Percentiles rank a stretch among this genome's conserved stretches.
These are phyloP conservation scores for Tephrocybe sp. DNA, from an alignment of 768 basidiomycete genomes.

Conservation along the genomic window DNA sequence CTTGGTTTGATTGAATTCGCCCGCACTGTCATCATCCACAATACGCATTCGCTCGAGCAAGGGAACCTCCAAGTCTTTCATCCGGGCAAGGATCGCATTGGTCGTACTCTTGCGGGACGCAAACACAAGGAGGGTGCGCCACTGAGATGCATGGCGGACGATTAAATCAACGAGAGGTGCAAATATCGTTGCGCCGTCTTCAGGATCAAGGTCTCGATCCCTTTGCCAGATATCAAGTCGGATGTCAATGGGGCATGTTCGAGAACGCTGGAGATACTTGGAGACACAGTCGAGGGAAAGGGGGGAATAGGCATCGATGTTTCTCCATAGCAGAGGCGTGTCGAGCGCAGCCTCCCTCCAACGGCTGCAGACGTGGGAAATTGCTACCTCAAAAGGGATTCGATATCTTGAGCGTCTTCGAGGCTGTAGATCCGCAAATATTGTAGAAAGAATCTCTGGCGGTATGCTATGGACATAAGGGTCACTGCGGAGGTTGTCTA, in stretches of 20 bases:
- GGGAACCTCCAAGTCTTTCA: slow-evolving; percentile 21
- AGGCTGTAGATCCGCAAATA: slow-evolving; percentile 25
- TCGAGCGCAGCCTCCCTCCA: slow-evolving; percentile 39
- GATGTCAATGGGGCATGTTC: slow-evolving; percentile 26
- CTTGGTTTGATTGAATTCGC: neutral
- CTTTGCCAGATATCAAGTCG: slow-evolving; percentile 29
- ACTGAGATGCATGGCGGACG: slow-evolving; percentile 21
- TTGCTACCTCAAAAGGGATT: slow-evolving; percentile 34
- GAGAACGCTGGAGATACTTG: slow-evolving; percentile 31
- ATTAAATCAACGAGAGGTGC: slow-evolving; percentile 19
- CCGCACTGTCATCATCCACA: slow-evolving; percentile 7
- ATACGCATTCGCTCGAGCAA: slow-evolving; percentile 27
- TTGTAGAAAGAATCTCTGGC: slow-evolving; percentile 29
- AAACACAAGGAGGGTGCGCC: slow-evolving; percentile 26
- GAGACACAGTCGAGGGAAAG: slow-evolving; percentile 22
- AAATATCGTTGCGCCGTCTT: slow-evolving; percentile 6
- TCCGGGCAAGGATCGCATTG: slow-evolving; percentile 19
- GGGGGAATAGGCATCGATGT: slow-evolving; percentile 30
- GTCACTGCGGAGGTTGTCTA: neutral
- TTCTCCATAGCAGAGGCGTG: slow-evolving; percentile 40
- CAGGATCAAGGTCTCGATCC: slow-evolving; percentile 17
- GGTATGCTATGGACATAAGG: slow-evolving; percentile 22
- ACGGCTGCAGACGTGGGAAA: slow-evolving; percentile 41
- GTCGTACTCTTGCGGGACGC: slow-evolving; percentile 24
- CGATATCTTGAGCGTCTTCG: slow-evolving; percentile 19